Evolutionary conservation across 2,329 filamentous ascomycete genomes (phyloP).

Genomic region (Clarireedia homoeocarpa): DNA sequence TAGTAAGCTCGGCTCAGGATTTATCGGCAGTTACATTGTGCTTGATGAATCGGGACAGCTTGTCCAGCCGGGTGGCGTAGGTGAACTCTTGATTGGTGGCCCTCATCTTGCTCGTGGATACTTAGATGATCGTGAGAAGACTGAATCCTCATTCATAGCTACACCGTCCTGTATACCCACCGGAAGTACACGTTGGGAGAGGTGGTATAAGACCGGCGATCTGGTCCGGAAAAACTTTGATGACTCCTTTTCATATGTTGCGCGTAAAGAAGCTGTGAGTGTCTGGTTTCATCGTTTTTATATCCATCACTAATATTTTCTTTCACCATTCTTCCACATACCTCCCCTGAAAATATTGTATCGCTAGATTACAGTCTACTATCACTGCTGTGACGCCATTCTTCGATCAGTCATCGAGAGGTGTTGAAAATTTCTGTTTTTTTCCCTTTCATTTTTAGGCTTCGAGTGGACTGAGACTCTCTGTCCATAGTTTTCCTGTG

Average conservation of each 20-base stretch:
- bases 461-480: no score
- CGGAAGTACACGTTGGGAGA: slow-evolving; percentile 29
- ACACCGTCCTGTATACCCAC: slow-evolving; percentile 40
- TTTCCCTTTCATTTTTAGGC: no score
- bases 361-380: no score
- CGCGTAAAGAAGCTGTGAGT: slow-evolving; percentile 48
- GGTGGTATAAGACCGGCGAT: slow-evolving; percentile 54
- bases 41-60: slow-evolving; percentile 20
- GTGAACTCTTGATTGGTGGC: slow-evolving; percentile 34
- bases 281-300: no score
- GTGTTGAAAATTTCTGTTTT: no score
- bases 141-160: slow-evolving; percentile 31
- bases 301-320: no score
- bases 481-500: no score
- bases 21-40: slow-evolving; percentile 1
- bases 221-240: slow-evolving; percentile 46
- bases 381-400: no score
- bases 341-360: no score
- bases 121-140: slow-evolving; percentile 32
- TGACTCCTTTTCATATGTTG: slow-evolving; percentile 45
- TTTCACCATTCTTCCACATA: no score
- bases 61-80: slow-evolving; percentile 26
- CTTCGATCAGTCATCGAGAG: no score
- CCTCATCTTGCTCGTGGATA: slow-evolving; percentile 33
- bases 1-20: background rate